Conservation (phyloP, 2,329 filamentous ascomycete species). For the Fusarium luffae region DNA sequence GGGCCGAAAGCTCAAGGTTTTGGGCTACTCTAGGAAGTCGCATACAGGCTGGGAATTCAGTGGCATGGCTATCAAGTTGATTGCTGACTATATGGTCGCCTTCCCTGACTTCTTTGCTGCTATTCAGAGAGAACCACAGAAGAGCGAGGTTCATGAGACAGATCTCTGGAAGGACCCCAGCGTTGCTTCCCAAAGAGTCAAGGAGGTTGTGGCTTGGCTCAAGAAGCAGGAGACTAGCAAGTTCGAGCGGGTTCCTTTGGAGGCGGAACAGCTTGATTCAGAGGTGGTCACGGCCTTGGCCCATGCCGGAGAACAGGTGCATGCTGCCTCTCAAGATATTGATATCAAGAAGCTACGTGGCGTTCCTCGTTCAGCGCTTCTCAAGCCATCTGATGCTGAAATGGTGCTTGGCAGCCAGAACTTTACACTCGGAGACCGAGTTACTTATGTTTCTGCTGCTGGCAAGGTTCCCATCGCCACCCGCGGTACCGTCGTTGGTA, state of each 20-base stretch:
- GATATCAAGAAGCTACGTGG: constrained; percentile 78
- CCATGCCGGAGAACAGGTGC: constrained; percentile 73
- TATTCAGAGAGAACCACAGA: constrained; percentile 85
- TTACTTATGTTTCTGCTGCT: constrained; percentile 92
- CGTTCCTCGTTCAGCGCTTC: constrained; percentile 85
- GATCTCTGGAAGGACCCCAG: constrained; percentile 84
- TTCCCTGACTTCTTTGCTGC: constrained; percentile 96
- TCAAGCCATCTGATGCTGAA: constrained; percentile 97
- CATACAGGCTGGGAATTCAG: constrained; percentile 96
- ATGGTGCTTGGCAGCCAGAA: constrained; percentile 86
- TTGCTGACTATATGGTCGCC: constrained; percentile 88
- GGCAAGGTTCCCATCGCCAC: constrained; percentile 95
- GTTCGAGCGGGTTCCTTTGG: constrained; percentile 94
- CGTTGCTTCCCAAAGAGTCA: constrained; percentile 81
- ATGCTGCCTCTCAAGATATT: constrained; percentile 62
- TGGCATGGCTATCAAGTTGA: constrained; percentile 79
- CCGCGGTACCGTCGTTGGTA: constrained; percentile 91
- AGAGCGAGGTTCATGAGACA: constrained; percentile 83
- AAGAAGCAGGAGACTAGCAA: constrained; percentile 91
- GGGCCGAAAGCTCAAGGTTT: constrained; percentile 91
- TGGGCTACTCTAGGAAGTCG: constrained; percentile 92
- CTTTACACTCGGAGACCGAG: constrained; percentile 87
- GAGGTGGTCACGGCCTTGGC: constrained; percentile 87
- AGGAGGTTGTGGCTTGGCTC: constrained; percentile 93
- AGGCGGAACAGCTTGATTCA: constrained; percentile 95